Base-by-base conservation (phyloP, 2,329 filamentous ascomycete species). In the Microdochium nivale region DNA sequence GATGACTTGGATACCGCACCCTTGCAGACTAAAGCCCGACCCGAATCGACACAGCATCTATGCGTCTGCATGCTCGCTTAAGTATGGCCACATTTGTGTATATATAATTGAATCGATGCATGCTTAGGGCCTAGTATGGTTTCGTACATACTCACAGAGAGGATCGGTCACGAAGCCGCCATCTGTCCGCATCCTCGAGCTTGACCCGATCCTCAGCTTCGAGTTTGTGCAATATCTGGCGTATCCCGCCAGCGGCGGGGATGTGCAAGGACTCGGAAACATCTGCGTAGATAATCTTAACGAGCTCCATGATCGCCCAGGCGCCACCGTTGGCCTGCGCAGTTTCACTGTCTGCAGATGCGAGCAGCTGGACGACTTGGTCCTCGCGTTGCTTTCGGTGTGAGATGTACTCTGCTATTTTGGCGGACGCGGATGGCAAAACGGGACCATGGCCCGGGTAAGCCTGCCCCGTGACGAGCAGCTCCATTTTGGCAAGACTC, bases 401-500 rank as follows among this genome's bases (percentile, higher is more conserved):
- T 54, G 74, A 67, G 58, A 97, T 88, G 64, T 99, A 97, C 66
- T 96, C 89, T 21, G 71, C 60, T 50, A 97, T 86, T 64, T 83
- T 92, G 24, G 71, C 73, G 24, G 76, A 79, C 0, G 88, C 88
- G 55, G 94, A 79, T 35, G 84, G 79, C 24, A 97, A 76, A 2
- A 94, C 81, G 0, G 84, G 78, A 0, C 94, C 94, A 62, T 99
- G 94, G 3, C 88, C 92, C 0, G 94, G 92, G 65, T 96, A 97
- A 2, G 84, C 90, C 48, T 81, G 75, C 1, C 87, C 86, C 1
- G 67, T 68, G 59, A 88, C 88, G 7, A 83, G 71, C 23, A 69
- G 66, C 47, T 75, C 73, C 89, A 95, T 94, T 56, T 75, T 76
- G 37, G 81, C 74, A 13, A 96, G 72, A 53, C 83, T 89, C 21